Evolutionary conservation across 2,329 filamentous ascomycete genomes (phyloP), one percentile per base, ranked within the genome.

Genomic region (Clarireedia sp.): DNA sequence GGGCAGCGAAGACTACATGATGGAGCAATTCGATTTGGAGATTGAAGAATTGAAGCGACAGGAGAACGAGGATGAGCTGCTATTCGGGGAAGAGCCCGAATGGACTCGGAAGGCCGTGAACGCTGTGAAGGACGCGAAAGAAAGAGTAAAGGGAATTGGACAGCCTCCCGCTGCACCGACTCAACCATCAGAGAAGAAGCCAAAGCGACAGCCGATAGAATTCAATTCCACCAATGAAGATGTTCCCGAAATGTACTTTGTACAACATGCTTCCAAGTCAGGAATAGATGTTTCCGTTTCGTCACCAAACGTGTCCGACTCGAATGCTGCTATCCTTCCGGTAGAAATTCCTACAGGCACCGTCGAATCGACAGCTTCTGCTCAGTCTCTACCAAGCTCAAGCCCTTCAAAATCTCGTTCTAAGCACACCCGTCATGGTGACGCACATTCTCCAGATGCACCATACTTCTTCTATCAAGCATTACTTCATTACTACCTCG

Each of bases 11-110:
- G 84, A 87, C 36, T 99, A 99, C 68, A 92, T 99, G 86, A 69
- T 75, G 12, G 77, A 82, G 52, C 88, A 97, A 67, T 92, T 86
- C 63, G 83, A 95, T 59, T 74, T 81, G 38, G 92, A 97, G 68
- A 84, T 96, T 37, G 74, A 80, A 40, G 84, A 89, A 17, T 74
- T 99, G 23, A 74, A 82, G 57, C 77, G 78, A 59, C 90, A 95
- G 72, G 90, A 90, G 65, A 83, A 85, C 61, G 90, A 96, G 69
- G 94, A 99, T 67, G 89, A 96, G 71, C 74, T 94, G 36, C 80
- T 96, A 70, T 99, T 95, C 71, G 91, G 83, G 6, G 90, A 96
- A 65, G 91, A 96, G 60, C 86, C 85, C n/a, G 89, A 92, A 62
- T 97, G 91, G 91, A 89, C 89, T 1, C 83, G 85, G 62, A 92